These are phyloP conservation scores for Cladosporium sphaerospermum DNA, from an alignment of 2,329 filamentous ascomycete species.

Conservation along the genomic window DNA sequence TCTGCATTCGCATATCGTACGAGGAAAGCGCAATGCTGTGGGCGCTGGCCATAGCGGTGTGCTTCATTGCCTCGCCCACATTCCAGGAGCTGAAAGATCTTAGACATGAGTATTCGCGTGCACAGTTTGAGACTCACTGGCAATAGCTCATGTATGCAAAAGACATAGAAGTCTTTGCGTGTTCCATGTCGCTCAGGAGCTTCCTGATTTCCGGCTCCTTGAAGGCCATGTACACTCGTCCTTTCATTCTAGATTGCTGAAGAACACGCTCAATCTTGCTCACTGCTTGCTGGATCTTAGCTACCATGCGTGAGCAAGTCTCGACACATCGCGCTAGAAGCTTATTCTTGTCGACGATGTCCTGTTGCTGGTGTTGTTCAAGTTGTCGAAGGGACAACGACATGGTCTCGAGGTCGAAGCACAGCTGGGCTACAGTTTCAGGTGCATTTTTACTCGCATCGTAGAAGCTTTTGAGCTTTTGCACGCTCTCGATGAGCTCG, in stretches of 20 bases:
- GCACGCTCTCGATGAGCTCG: constrained; percentile 12
- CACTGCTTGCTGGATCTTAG: background rate
- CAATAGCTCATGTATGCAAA: constrained; percentile 12
- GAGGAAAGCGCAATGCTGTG: background rate
- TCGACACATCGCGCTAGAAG: constrained; percentile 4
- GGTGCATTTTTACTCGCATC: constrained; percentile 12
- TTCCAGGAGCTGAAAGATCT: background rate
- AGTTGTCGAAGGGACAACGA: constrained; percentile 7
- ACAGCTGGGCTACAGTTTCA: background rate
- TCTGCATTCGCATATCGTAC: background rate
- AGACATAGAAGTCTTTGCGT: constrained; percentile 8
- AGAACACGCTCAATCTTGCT: background rate
- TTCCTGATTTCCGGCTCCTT: constrained; percentile 10
- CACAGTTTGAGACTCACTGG: background rate
- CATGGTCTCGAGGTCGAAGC: constrained; percentile 9
- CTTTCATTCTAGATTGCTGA: background rate
- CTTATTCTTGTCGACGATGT: background rate
- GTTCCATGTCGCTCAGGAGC: constrained; percentile 7
- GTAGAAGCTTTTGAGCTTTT: constrained; percentile 12
- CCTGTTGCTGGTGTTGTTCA: background rate
- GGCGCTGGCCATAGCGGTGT: background rate
- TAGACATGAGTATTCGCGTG: background rate
- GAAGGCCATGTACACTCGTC: constrained; percentile 9
- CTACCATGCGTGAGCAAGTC: background rate
- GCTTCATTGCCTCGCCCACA: background rate